These are phyloP conservation scores for Hemisphaericaspora subhashii DNA, from an alignment of 1,139 yeast species.

Conservation along the genomic window DNA sequence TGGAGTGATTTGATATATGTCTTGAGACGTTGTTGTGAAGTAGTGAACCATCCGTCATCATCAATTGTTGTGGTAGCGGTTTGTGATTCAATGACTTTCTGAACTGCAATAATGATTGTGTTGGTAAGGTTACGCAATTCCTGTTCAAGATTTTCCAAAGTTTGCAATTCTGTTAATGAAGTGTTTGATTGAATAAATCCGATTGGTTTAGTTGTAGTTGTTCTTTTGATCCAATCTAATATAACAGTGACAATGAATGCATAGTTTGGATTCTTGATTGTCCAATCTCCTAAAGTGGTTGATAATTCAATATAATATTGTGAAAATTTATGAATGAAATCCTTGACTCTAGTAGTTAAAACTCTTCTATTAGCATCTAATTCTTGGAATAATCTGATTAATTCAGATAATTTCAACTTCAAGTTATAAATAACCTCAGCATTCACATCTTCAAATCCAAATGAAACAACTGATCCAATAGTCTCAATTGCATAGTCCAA, in stretches of 20 bases:
- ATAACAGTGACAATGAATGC: conserved; percentile 51
- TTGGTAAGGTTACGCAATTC: conserved; percentile 54
- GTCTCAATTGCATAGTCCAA: conserved; percentile 48
- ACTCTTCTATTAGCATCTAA: conserved; percentile 15
- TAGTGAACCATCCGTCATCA: conserved; percentile 64
- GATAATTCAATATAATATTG: conserved; percentile 19
- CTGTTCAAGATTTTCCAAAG: conserved; percentile 45
- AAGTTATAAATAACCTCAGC: conserved; percentile 22
- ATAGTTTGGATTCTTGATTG: conserved; percentile 21
- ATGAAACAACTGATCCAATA: conserved; percentile 18
- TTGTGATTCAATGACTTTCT: conserved; percentile 46
- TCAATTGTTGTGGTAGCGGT: conserved; percentile 41
- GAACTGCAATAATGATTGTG: conserved; percentile 66
- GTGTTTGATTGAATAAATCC: conserved; percentile 27
- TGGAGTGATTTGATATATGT: conserved; percentile 32
- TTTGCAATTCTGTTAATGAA: conserved; percentile 17
- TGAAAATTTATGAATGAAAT: conserved; percentile 23
- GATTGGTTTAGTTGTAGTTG: conserved; percentile 15
- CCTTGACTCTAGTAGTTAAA: conserved; percentile 16
- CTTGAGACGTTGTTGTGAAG: conserved; percentile 46
- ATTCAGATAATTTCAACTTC: conserved; percentile 18
- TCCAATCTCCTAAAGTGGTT: conserved; percentile 29
- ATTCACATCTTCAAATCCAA: conserved; percentile 13
- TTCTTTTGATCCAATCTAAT: conserved; percentile 33
- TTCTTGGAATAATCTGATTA: conserved; percentile 12